Evolutionary conservation across 352 stramenopile genomes (phyloP), one percentile per base, ranked within the genome.

Genomic region (Globisporangium echinulatum): DNA sequence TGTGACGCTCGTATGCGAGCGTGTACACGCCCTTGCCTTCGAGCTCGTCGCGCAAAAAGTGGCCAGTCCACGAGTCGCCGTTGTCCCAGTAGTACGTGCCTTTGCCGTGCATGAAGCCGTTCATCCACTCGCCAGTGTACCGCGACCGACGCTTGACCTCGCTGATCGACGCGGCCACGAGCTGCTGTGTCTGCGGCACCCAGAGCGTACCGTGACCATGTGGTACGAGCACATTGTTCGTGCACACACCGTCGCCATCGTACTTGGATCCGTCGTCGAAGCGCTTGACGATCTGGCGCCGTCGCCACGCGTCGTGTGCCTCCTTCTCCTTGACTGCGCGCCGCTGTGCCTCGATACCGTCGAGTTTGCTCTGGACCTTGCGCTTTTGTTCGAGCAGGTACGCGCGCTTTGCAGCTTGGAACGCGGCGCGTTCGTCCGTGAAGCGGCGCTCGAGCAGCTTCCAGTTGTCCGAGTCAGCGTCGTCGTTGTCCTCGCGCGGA

Each of bases 201-300:
- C 74, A 85, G 6, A 90, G 54, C 19, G 75, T 90, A 0, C 80
- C 80, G 42, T 82, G 63, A 1, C 80, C 80, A 36, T 88, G 75
- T 1, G 80, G 77, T 19, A 86, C 61, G 10, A 75, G 8, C 36
- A 88, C 77, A 14, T 61, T 63, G 51, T 77, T 64, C 7, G 68
- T 56, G 10, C 61, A 63, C 51, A 82, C 52, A 42, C 77, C 77
- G 59, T 87, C 77, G 7, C 80, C 80, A 19, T 88, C 77, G 55
- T 88, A 90, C 64, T 90, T 90, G 56, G 63, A 76, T 58, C 80
- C 77, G 49, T 90, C 73, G 14, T 82, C 67, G 17, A 77, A 85
- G n/a, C 75, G 72, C 50, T 77, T 85, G 19, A 85, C 67, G 42
- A 87, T 82, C 61, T 87, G 75, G 19, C 77, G 67, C 13, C 53